These are phyloP conservation scores for Elsinoe arachidis DNA, from an alignment of 2,329 filamentous ascomycete species.

Conservation along the genomic window DNA sequence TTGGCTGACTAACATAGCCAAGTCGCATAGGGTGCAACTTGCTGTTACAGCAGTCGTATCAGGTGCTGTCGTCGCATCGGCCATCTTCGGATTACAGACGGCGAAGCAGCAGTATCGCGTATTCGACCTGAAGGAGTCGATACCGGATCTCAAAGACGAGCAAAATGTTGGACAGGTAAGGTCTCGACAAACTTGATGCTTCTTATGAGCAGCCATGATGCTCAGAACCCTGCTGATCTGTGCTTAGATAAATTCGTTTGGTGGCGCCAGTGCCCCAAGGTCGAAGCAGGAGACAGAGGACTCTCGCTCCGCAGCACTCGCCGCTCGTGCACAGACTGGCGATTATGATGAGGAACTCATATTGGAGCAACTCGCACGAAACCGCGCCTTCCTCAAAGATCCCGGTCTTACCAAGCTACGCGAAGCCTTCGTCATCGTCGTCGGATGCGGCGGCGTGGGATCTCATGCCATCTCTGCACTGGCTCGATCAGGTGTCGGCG, in stretches of 20 bases:
- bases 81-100: conserved; percentile 50
- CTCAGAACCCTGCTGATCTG: background rate
- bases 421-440: conserved; percentile 73
- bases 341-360: conserved; percentile 73
- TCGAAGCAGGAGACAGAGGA: conserved; percentile 43
- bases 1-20: conserved; percentile 37
- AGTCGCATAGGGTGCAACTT: conserved; percentile 50
- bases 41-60: conserved; percentile 59
- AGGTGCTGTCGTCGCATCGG: conserved; percentile 40
- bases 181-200: background rate
- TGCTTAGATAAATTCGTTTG: conserved; percentile 53
- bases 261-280: conserved; percentile 32
- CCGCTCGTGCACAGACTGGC: conserved; percentile 51
- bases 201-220: background rate
- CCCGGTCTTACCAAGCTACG: conserved; percentile 73
- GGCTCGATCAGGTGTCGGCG: conserved; percentile 80
- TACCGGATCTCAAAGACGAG: conserved; percentile 45
- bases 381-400: conserved; percentile 80
- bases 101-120: conserved; percentile 47
- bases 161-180: conserved; percentile 45
- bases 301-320: conserved; percentile 49
- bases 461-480: conserved; percentile 84
- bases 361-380: conserved; percentile 86
- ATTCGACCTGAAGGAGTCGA: conserved; percentile 52
- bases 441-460: conserved; percentile 90